phyloP scores from a whole-genome alignment of 179 eudicot genomes.

The Pouteria campechiana region DNA sequence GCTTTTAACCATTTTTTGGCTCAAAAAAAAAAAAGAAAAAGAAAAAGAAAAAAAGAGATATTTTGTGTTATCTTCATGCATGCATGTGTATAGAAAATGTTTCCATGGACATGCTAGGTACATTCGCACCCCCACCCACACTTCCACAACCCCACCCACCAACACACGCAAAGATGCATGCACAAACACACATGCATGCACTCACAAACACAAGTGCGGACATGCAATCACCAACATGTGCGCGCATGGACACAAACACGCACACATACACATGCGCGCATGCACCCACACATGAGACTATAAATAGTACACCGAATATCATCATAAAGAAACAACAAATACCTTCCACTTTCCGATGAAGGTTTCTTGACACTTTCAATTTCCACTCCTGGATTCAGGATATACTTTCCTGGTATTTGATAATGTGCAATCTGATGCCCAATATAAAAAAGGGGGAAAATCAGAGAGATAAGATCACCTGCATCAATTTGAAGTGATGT shows the following conservation, averaged over 20 bases:
- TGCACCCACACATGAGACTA: too few species aligned
- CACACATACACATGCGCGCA: too few species aligned
- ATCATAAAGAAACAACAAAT: slow-evolving; percentile 4
- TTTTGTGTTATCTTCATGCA: too few species aligned
- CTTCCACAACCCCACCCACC: too few species aligned
- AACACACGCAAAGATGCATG: background rate
- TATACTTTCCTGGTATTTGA: slow-evolving; percentile 71
- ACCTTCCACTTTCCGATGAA: slow-evolving; percentile 53
- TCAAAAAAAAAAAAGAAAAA: too few species aligned
- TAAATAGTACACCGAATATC: too few species aligned
- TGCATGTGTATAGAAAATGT: too few species aligned
- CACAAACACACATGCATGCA: background rate
- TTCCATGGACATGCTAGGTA: too few species aligned
- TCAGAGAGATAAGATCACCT: slow-evolving; percentile 5
- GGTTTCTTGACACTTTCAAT: slow-evolving; percentile 42
- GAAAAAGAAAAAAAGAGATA: too few species aligned
- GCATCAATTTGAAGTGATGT: slow-evolving; percentile 1
- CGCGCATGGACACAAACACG: too few species aligned
- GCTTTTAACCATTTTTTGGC: too few species aligned
- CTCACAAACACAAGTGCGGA: background rate
- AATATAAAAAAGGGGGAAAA: slow-evolving; percentile 17
- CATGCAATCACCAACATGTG: background rate
- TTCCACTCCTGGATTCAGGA: slow-evolving; percentile 62
- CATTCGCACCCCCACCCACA: too few species aligned
- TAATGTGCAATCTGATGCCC: slow-evolving; percentile 63